These are phyloP conservation scores for Fusarium papillatum DNA, from an alignment of 2,329 filamentous ascomycete genomes.

Conservation along the genomic window DNA sequence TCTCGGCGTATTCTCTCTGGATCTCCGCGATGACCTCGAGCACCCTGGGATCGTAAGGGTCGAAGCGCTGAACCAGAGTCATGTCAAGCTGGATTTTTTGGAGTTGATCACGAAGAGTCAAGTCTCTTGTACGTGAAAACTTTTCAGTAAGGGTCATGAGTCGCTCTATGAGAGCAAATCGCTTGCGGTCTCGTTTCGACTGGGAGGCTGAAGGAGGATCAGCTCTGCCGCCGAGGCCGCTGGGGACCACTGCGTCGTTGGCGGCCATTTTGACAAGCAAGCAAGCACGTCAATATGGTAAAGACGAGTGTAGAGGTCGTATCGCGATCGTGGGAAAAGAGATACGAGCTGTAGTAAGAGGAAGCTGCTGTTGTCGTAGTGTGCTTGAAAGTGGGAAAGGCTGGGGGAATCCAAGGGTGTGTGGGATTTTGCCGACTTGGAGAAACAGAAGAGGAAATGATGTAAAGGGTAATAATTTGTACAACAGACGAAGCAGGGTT, in stretches of 20 bases:
- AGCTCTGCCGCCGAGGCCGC: constrained; percentile 49
- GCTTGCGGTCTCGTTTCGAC: constrained; percentile 92
- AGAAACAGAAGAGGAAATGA: constrained; percentile 22
- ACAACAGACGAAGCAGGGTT: background rate
- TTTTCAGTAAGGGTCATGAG: constrained; percentile 81
- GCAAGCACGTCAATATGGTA: background rate
- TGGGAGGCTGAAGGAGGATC: constrained; percentile 57
- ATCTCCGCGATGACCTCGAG: constrained; percentile 79
- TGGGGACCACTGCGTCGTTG: constrained; percentile 52
- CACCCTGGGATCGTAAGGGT: constrained; percentile 81
- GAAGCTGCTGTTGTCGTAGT: constrained; percentile 11
- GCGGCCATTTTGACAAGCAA: constrained; percentile 52
- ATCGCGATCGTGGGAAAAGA: background rate
- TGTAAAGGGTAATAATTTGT: constrained; percentile 7
- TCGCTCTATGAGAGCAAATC: constrained; percentile 85
- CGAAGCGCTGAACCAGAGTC: constrained; percentile 85
- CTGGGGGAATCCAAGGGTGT: constrained; percentile 23
- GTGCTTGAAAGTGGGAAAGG: constrained; percentile 21
- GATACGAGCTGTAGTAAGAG: background rate
- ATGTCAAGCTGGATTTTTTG: constrained; percentile 94
- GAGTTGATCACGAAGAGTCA: constrained; percentile 89
- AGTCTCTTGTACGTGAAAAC: constrained; percentile 85
- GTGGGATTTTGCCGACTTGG: constrained; percentile 18
- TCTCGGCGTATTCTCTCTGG: constrained; percentile 67
- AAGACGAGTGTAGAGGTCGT: background rate